Conservation (phyloP, 345 rosid species). For the Fremontodendron californicum region DNA sequence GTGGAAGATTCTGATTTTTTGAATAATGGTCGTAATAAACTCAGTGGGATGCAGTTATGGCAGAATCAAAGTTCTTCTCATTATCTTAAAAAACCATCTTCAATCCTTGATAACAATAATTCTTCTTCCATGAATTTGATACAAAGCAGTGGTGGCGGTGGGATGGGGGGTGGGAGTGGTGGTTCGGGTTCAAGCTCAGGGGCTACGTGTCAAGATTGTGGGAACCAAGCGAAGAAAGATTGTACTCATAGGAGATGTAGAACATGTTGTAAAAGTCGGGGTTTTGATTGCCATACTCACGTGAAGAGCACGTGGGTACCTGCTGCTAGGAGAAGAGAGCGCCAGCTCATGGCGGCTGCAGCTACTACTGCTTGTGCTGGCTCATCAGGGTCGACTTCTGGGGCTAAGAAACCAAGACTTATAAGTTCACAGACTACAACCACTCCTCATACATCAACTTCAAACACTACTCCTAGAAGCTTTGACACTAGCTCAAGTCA, state of each 20-base stretch:
- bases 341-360: slow-evolving; percentile 52
- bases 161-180: slow-evolving; percentile 27
- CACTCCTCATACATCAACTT: slow-evolving; percentile 83
- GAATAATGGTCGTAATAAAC: slow-evolving; percentile 29
- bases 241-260: slow-evolving; percentile 81
- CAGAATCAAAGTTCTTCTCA: slow-evolving; percentile 43
- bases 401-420: slow-evolving; percentile 76
- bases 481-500: slow-evolving; percentile 85
- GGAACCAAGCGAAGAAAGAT: slow-evolving; percentile 97
- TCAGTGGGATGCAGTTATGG: slow-evolving; percentile 68
- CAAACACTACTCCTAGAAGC: slow-evolving; percentile 85
- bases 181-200: slow-evolving; percentile 45
- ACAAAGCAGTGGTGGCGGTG: slow-evolving; percentile 20
- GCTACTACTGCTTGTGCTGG: slow-evolving; percentile 40
- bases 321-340: slow-evolving; percentile 81
- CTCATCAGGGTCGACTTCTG: slow-evolving; percentile 77
- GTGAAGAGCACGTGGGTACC: slow-evolving; percentile 99
- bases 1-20: slow-evolving; percentile 46
- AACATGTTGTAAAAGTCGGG: slow-evolving; percentile 93
- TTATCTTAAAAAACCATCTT: slow-evolving; percentile 37
- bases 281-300: slow-evolving; percentile 86
- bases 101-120: slow-evolving; percentile 31
- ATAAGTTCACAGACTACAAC: slow-evolving; percentile 57
- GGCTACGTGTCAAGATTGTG: slow-evolving; percentile 90
- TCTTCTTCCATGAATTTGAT: slow-evolving; percentile 29